Base-by-base conservation (phyloP, 495 filamentous ascomycete species). In the Echria macrotheca region DNA sequence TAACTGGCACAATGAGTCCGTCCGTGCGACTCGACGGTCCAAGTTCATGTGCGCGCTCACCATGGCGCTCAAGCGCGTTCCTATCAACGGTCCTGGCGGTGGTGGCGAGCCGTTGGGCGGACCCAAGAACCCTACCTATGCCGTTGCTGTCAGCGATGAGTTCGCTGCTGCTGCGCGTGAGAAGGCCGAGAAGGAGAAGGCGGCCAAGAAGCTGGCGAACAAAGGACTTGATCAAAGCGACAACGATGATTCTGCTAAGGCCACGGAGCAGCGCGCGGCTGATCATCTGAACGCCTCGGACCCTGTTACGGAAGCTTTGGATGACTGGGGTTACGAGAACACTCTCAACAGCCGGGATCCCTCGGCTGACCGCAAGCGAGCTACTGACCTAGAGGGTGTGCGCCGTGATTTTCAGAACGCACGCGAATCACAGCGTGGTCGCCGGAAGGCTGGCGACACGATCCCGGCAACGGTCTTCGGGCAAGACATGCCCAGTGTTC, bases 11-110 rank as follows among this genome's bases (percentile, higher is more conserved):
- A 96, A 94, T 64, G 91, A 95, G 51, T 76, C 80, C 23, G 74
- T 97, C 31, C 84, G 91, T 18, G 81, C 85, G 18, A 77, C 86
- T 12, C 83, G 93, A 33, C 84, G 91, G 45, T 93, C 87, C 59
- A 96, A 95, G 66, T 96, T 98, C 71, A 93, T 97, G 82, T 95
- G 90, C 59, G 93, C 93, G 3, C 75, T 98, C 32, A 83, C 95
- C 5, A 69, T 89, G 8, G 91, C 93, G 7, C 73, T 96, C 28
- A 85, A 87, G 66, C 85, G 82, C 65, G 78, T 98, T 12, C 89
- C 88, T 4, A 94, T 98, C 60, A 83, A 91, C 56, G 81, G 68
- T 19, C 90, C 91, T 50, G 90, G 87, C 22, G 86, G 79, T 28
- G 86, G 83, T 35, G 74, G 73, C 50, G 81, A 86, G 24, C 55